Evolutionary conservation across 306 rosid genomes (phyloP).

Genomic region (Castanea mollissima): DNA sequence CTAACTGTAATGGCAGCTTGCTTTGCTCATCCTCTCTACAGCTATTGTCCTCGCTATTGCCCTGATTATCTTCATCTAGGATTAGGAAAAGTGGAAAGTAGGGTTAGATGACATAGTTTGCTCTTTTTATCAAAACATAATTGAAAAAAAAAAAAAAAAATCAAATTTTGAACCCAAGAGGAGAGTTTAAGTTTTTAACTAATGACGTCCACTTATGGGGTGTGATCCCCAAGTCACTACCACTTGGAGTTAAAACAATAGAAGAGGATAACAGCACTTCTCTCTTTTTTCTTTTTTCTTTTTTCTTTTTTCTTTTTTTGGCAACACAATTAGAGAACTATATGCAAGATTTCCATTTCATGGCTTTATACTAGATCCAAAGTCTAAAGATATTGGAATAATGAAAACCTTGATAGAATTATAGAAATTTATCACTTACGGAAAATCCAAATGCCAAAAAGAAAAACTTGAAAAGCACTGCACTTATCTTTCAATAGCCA

Average conservation of each 20-base stretch:
- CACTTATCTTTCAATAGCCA: neutral
- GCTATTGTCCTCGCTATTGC: conserved; percentile 31
- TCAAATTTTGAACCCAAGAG: too few species aligned
- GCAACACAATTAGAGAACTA: neutral
- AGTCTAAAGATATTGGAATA: neutral
- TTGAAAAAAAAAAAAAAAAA: neutral
- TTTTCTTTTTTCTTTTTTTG: too few species aligned
- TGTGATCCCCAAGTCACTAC: too few species aligned
- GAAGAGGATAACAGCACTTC: too few species aligned
- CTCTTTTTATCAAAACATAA: neutral
- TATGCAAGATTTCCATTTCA: neutral
- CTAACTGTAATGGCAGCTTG: conserved; percentile 77
- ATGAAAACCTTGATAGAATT: neutral
- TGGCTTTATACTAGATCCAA: neutral
- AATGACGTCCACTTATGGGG: too few species aligned
- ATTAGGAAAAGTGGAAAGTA: conserved; percentile 22
- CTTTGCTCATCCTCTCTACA: conserved; percentile 54
- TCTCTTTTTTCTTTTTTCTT: too few species aligned
- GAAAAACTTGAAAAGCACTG: too few species aligned
- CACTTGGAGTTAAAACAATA: too few species aligned
- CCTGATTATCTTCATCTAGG: conserved; percentile 45
- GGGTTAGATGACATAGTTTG: neutral
- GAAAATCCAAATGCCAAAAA: too few species aligned
- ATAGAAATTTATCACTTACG: too few species aligned
- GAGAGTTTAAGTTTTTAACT: too few species aligned